Evolutionary conservation across 805 yeast species (phyloP).

Genomic region (Blastobotrys parvus): DNA sequence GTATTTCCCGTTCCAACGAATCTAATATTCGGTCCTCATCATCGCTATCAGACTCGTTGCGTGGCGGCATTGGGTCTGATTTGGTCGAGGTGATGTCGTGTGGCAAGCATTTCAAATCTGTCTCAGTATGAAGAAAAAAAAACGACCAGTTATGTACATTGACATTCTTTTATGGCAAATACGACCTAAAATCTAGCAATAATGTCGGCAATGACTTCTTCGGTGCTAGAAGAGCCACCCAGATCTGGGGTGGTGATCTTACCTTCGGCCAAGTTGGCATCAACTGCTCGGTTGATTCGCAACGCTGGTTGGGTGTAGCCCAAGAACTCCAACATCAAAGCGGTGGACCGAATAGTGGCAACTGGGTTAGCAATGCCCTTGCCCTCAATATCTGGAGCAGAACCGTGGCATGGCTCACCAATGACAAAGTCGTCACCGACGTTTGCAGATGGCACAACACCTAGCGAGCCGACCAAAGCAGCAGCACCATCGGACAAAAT

Average conservation of each 20-base stretch:
- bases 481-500: conserved; percentile 94
- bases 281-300: conserved; percentile 87
- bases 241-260: conserved; percentile 83
- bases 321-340: conserved; percentile 94
- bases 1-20: too few species aligned
- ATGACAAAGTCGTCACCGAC: conserved; percentile 94
- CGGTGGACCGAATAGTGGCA: conserved; percentile 97
- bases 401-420: conserved; percentile 99
- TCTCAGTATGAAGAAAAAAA: too few species aligned
- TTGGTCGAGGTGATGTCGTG: too few species aligned
- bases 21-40: too few species aligned
- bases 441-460: conserved; percentile 96
- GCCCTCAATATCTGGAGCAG: conserved; percentile 98
- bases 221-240: conserved; percentile 84
- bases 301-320: conserved; percentile 88
- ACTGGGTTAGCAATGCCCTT: conserved; percentile 84
- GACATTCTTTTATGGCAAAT: too few species aligned
- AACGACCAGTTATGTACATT: too few species aligned
- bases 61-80: too few species aligned
- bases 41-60: too few species aligned
- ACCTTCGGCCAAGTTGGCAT: conserved; percentile 80
- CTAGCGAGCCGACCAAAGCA: conserved; percentile 92
- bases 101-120: too few species aligned
- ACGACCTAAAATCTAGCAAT: conserved; percentile 43
- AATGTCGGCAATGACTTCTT: conserved; percentile 80